phyloP scores from a whole-genome alignment of 495 filamentous ascomycete genomes.

The Pyrenula massariospora region DNA sequence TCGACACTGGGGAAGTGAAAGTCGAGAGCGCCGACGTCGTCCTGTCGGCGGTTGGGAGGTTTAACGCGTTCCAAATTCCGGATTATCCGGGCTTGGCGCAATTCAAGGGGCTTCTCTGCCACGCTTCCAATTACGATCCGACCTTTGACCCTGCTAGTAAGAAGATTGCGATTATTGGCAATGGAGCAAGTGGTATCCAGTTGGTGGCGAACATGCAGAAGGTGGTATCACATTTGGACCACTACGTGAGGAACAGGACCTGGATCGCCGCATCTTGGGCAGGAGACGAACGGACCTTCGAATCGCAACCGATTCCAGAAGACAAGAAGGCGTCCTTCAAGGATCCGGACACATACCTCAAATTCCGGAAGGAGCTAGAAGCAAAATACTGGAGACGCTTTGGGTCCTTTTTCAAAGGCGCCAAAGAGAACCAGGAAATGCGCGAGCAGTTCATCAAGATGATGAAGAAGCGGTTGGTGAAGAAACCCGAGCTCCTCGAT shows the following conservation, averaged over 20 bases:
- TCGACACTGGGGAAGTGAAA: slow-evolving; percentile 20
- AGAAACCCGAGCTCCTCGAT: slow-evolving; percentile 41
- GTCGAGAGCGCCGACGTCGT: slow-evolving; percentile 41
- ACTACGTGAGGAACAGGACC: slow-evolving; percentile 54
- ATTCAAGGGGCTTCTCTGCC: slow-evolving; percentile 36
- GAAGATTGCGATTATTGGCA: slow-evolving; percentile 49
- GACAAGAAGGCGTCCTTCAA: slow-evolving; percentile 36
- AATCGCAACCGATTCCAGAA: slow-evolving; percentile 35
- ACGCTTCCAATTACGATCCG: slow-evolving; percentile 44
- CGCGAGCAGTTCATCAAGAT: slow-evolving; percentile 38
- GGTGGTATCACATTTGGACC: slow-evolving; percentile 42
- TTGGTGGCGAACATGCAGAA: slow-evolving; percentile 45
- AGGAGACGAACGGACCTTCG: slow-evolving; percentile 25
- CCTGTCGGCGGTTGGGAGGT: slow-evolving; percentile 46
- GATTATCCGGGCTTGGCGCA: slow-evolving; percentile 36
- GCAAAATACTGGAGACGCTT: slow-evolving; percentile 46
- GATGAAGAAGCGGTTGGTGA: slow-evolving; percentile 36
- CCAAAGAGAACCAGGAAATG: slow-evolving; percentile 33
- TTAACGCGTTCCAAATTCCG: slow-evolving; percentile 43
- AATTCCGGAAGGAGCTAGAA: slow-evolving; percentile 39
- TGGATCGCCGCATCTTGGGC: slow-evolving; percentile 55
- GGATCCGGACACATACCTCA: slow-evolving; percentile 34
- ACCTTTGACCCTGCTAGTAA: slow-evolving; percentile 36
- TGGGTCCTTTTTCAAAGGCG: slow-evolving; percentile 39
- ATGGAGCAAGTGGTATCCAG: slow-evolving; percentile 46